phyloP scores from a whole-genome alignment of 176 grass and related monocot genomes.

The Pontederia crassipes region DNA sequence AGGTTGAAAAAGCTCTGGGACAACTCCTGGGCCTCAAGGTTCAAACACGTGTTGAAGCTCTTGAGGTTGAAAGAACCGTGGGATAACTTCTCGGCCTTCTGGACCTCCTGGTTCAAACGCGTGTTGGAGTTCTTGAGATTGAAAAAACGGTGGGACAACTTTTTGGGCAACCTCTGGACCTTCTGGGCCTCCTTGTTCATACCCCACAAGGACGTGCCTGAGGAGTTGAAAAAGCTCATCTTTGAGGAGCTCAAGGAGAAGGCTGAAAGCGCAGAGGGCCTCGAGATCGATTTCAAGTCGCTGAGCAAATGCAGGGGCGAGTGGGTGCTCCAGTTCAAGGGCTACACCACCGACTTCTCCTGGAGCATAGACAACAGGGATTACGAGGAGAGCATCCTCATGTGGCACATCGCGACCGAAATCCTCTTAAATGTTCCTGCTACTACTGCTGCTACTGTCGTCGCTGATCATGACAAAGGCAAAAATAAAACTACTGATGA shows the following conservation, averaged over 20 bases:
- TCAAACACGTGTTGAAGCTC: neutral
- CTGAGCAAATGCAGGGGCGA: constrained; percentile 13
- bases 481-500: too few species aligned
- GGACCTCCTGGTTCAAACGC: neutral
- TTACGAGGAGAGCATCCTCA: constrained; percentile 28
- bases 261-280: too few species aligned
- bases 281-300: too few species aligned
- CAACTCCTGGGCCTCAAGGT: too few species aligned
- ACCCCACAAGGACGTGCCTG: rapidly evolving
- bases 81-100: too few species aligned
- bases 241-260: constrained; percentile 20
- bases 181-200: too few species aligned
- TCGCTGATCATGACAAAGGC: too few species aligned
- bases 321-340: neutral
- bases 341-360: neutral
- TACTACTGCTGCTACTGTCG: too few species aligned
- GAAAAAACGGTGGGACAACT: too few species aligned
- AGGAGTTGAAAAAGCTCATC: constrained; percentile 12
- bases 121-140: too few species aligned
- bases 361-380: constrained; percentile 25
- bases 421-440: constrained; percentile 12
- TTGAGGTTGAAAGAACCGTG: neutral
- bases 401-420: constrained; percentile 37
- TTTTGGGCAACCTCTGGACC: too few species aligned
- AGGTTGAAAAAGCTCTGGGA: too few species aligned